Percentiles rank a stretch among this genome's conserved stretches.
Conservation (phyloP, 306 rosid genomes). For the Vachellia collinsii region DNA sequence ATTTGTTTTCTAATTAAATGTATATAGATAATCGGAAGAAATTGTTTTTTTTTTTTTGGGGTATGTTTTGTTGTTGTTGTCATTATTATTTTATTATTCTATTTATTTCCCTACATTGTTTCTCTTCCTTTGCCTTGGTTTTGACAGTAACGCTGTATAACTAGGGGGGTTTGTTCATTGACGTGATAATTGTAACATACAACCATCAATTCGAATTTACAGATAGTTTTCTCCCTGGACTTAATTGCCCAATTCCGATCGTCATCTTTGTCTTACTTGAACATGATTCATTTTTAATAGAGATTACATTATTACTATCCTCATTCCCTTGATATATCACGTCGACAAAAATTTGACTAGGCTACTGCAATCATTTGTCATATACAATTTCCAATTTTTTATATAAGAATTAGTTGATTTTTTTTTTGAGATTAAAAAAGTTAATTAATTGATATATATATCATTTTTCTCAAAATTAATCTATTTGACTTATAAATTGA, state of each 20-base stretch:
- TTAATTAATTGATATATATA: no score
- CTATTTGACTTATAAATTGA: no score
- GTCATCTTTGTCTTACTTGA: not conserved
- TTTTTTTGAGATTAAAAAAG: no score
- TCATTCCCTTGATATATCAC: no score
- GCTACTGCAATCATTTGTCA: not conserved
- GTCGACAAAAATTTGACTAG: not conserved
- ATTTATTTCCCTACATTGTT: slow-evolving; percentile 33
- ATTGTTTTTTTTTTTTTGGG: slow-evolving; percentile 31
- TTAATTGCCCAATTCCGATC: not conserved
- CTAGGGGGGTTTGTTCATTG: slow-evolving; percentile 50
- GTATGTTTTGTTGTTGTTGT: slow-evolving; percentile 9
- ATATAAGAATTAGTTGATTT: no score
- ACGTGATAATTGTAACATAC: slow-evolving; percentile 49
- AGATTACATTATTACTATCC: not conserved
- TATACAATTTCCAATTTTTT: no score
- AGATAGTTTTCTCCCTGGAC: slow-evolving; percentile 16
- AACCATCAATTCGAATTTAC: slow-evolving; percentile 33
- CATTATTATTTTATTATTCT: slow-evolving; percentile 13
- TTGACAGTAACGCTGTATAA: slow-evolving; percentile 49
- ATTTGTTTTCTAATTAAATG: slow-evolving; percentile 58
- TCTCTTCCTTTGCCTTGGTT: no score
- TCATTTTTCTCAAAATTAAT: no score
- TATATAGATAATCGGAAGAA: slow-evolving; percentile 79
- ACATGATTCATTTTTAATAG: not conserved